A percentile compares a stretch with the other conserved stretches of the same genome.
Conservation (phyloP, 2,329 filamentous ascomycete species). For the Plenodomus biglobosus region DNA sequence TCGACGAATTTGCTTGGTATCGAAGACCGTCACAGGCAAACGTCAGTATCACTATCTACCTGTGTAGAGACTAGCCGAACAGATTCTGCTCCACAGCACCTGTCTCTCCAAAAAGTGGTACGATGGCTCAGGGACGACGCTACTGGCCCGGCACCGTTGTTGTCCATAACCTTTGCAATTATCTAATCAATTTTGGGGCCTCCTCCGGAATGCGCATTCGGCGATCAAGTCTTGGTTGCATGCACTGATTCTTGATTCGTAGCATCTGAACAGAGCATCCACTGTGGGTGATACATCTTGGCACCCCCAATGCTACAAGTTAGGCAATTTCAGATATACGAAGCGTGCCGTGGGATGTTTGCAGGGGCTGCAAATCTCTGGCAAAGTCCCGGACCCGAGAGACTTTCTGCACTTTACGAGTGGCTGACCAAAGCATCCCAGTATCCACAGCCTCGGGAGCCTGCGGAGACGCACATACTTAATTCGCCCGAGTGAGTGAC, state of each 20-base stretch:
- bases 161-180: not conserved
- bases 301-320: not conserved
- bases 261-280: slow-evolving; percentile 21
- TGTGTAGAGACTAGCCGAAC: not conserved
- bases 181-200: not conserved
- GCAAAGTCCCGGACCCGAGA: slow-evolving; percentile 3
- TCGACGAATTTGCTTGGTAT: too few species aligned
- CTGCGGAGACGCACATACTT: slow-evolving; percentile 12
- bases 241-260: slow-evolving; percentile 22
- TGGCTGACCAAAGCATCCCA: slow-evolving; percentile 18
- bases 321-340: not conserved
- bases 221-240: not conserved
- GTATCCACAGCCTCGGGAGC: slow-evolving; percentile 21
- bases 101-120: not conserved
- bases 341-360: not conserved
- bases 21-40: too few species aligned
- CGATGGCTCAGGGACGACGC: not conserved
- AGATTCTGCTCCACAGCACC: not conserved
- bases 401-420: slow-evolving; percentile 16
- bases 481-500: not conserved
- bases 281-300: slow-evolving; percentile 10
- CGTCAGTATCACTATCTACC: too few species aligned
- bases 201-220: not conserved
- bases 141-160: not conserved
- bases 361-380: slow-evolving; percentile 5